Evolutionary conservation across 495 filamentous ascomycete genomes (phyloP).

Genomic region (Neurospora sp.): DNA sequence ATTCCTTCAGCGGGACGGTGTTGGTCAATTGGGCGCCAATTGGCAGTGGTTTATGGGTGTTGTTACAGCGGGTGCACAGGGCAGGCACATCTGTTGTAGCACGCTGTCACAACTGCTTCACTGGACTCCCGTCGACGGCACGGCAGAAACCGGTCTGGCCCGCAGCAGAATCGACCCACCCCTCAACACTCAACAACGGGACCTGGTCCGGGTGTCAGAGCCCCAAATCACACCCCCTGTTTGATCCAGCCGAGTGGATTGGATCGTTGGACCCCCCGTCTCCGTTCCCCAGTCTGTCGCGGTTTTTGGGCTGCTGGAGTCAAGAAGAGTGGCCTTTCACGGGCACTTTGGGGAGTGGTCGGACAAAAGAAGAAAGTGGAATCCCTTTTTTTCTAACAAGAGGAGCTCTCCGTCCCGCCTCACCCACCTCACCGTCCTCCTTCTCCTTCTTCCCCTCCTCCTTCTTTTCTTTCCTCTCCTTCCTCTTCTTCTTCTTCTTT

Average conservation of each 20-base stretch:
- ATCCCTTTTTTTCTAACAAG: background rate
- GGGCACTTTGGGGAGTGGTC: background rate
- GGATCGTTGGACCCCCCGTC: background rate
- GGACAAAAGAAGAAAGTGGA: background rate
- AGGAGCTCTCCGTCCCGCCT: background rate
- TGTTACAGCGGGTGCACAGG: background rate
- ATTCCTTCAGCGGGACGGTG: background rate
- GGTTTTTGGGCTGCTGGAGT: background rate
- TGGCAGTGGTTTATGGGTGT: background rate
- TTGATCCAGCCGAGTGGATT: background rate
- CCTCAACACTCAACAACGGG: background rate
- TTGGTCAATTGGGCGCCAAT: background rate
- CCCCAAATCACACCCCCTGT: background rate
- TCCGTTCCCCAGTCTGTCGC: background rate
- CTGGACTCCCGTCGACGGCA: background rate
- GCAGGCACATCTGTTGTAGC: background rate
- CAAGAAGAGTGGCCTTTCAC: background rate
- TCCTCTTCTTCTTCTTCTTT: background rate
- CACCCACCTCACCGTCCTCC: background rate
- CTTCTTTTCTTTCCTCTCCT: background rate
- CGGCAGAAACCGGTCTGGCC: slow-evolving; percentile 8
- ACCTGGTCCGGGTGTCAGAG: background rate
- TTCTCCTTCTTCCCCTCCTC: background rate
- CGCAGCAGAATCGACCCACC: slow-evolving; percentile 17
- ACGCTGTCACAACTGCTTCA: background rate